Evolutionary conservation across 1,139 yeast species (phyloP), one percentile per base, ranked within the genome.

Genomic region (Barnettozyma hawaiiensis): DNA sequence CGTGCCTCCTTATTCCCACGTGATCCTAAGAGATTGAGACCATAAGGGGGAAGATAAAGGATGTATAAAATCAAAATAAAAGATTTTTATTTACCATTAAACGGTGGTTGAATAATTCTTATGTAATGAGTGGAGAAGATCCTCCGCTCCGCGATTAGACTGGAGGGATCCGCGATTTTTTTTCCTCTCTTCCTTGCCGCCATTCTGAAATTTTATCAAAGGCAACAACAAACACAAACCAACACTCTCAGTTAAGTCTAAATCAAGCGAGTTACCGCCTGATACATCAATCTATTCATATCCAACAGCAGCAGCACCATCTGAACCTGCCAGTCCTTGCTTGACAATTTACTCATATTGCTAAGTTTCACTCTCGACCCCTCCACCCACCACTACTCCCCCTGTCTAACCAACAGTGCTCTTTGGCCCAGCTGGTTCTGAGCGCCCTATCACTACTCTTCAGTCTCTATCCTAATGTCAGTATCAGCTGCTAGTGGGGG

Each of bases 1-100:
- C 85, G 97, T 64, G 97, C 99, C 20, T 83, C 96, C 11, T 71
- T 92, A 63, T 92, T 92, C 92, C 99, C 99, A 63, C 85, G 99
- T 75, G 99, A 92, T 67, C 98, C 98, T 55, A 83, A 71, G 66
- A 83, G 98, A 71, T 74, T 92, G 61, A 80, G 85, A 64, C 98
- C 98, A 72, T 84, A 56, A n/a, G n/a, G n/a, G n/a, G n/a, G 59
- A 28, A 27, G 15, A n/a, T 14, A 26, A 26, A 26, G 15, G 19
- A 28, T 28, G 23, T 24, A 27, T 29, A 23, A 24, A 26, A 31
- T 31, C 33, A 12, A 16, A 21, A 21, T n/a, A n/a, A n/a, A n/a
- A n/a, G n/a, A n/a, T n/a, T n/a, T n/a, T n/a, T n/a, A n/a, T n/a
- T n/a, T n/a, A n/a, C n/a, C n/a, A n/a, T n/a, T n/a, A n/a, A n/a